Evolutionary conservation across 1,284 basidiomycete genomes (phyloP), one percentile per base, ranked within the genome.

Genomic region (Omphalotus olearius): DNA sequence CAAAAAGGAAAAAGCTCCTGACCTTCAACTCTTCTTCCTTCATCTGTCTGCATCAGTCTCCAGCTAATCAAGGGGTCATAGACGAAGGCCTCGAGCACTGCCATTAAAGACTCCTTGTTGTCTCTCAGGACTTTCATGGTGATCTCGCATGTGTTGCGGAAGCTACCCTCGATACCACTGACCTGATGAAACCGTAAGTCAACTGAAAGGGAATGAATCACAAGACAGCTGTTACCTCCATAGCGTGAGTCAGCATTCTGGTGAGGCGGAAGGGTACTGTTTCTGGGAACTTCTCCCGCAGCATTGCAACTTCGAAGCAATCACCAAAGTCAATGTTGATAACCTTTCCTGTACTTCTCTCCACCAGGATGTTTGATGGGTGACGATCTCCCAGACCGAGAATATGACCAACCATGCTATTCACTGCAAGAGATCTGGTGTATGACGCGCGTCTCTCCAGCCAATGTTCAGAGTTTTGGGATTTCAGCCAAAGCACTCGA

Each of bases 241-340:
- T 99, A 2, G 97, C 97, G 67, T 98, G 93, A 26, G 94, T 97
- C 53, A 99, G 79, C 97, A 99, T 99, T 59, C 97, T 80, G 10
- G 97, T 99, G 57, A 99, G 77, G 44, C 97, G 83, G 85, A 99
- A 99, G 0, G 97, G 97, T 50, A 99, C 94, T 69, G 92, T 97
- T 72, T 99, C 97, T 0, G 97, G 97, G 77, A 96, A 99, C 73
- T 99, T 99, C 71, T 98, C 93, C 60, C 95, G 86, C 60, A 91
- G 88, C 88, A 95, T 93, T 14, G 93, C 92, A 43, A 95, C 85
- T 69, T 95, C 93, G 68, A 95, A 95, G 64, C 93, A 95, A 66
- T 96, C 93, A 43, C 93, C 93, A 62, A 98, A 99, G 70, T 99
- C 97, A 59, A 99, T 98, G 65, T 99, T 85, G 37, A 99, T 89